phyloP scores from a whole-genome alignment of 192 early-diverging fungal genomes.

The Coemansia sp. region DNA sequence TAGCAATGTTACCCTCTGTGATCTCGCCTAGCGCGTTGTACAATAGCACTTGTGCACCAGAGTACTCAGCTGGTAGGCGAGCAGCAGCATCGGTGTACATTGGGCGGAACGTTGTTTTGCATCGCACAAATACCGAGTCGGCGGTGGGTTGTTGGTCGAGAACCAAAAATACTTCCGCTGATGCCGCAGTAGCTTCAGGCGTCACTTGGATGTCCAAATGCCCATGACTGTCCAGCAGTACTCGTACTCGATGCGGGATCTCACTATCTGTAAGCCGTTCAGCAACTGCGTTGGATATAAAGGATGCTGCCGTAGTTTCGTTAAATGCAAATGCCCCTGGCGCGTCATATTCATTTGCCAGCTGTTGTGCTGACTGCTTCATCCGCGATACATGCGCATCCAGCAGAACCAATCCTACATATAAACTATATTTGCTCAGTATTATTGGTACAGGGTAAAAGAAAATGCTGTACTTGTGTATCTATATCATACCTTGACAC shows the following conservation, averaged over 20 bases:
- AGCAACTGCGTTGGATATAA: neutral
- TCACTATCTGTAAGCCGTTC: neutral
- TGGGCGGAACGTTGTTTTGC: constrained; percentile 47
- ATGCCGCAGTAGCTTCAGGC: neutral
- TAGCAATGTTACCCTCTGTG: constrained; percentile 48
- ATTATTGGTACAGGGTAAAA: neutral
- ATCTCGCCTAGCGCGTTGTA: constrained; percentile 24
- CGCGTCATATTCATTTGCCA: constrained; percentile 8
- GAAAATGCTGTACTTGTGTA: neutral
- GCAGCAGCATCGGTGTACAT: constrained; percentile 30
- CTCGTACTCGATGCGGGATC: constrained; percentile 23
- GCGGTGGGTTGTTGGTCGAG: constrained; percentile 1
- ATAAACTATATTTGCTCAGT: neutral
- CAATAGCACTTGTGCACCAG: constrained; percentile 41
- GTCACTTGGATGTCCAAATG: constrained; percentile 28
- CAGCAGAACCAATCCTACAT: constrained; percentile 26
- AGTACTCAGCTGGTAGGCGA: neutral
- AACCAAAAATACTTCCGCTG: neutral
- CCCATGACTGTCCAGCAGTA: constrained; percentile 25
- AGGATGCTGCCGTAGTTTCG: neutral
- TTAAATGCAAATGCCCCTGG: neutral
- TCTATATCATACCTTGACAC: constrained; percentile 1
- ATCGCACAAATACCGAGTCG: constrained; percentile 32
- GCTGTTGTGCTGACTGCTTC: constrained; percentile 19
- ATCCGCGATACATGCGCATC: constrained; percentile 33